These are phyloP conservation scores for Ophiostoma ips DNA, from an alignment of 2,329 filamentous ascomycete genomes.

Conservation along the genomic window DNA sequence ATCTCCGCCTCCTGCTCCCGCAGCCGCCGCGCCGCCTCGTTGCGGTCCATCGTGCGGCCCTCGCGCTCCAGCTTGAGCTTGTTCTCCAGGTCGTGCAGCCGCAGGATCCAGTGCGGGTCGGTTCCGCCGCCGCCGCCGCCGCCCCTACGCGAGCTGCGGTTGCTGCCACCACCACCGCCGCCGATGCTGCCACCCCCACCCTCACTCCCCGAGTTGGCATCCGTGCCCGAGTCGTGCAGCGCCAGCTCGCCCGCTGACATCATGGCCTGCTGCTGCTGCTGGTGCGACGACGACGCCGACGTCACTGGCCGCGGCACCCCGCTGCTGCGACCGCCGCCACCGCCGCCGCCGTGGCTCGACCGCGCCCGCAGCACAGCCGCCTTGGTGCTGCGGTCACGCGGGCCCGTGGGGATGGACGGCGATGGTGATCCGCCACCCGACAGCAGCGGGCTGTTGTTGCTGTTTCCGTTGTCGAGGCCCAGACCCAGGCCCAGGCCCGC, in stretches of 20 bases:
- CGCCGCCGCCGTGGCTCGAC: too few relatives aligned
- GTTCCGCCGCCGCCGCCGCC: conserved; percentile 7
- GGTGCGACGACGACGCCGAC: conserved; percentile 7
- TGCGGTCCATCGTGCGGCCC: conserved; percentile 69
- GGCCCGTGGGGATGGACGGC: conserved; percentile 40
- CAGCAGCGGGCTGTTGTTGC: conserved; percentile 19
- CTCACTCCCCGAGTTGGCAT: conserved; percentile 10
- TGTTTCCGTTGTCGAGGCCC: too few relatives aligned
- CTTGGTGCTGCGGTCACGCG: conserved; percentile 27
- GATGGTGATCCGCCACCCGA: conserved; percentile 35
- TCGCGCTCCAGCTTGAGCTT: conserved; percentile 84
- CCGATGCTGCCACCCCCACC: conserved; percentile 21
- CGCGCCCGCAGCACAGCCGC: conserved; percentile 9
- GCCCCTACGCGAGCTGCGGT: too few relatives aligned
- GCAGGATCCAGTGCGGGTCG: conserved; percentile 71
- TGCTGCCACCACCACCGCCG: neutral
- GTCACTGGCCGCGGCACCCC: conserved; percentile 12
- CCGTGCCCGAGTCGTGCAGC: conserved; percentile 8
- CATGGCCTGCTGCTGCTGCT: too few relatives aligned
- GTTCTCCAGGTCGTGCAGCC: conserved; percentile 75
- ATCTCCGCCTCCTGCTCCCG: conserved; percentile 37
- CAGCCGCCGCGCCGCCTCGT: conserved; percentile 65
- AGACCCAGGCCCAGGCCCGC: conserved; percentile 14
- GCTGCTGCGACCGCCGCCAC: conserved; percentile 12
- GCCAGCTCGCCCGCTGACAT: conserved; percentile 18